Percentiles rank a stretch among this genome's conserved stretches.
phyloP scores from a whole-genome alignment of 108 stramenopile species.

The Aurantiochytrium sp. region DNA sequence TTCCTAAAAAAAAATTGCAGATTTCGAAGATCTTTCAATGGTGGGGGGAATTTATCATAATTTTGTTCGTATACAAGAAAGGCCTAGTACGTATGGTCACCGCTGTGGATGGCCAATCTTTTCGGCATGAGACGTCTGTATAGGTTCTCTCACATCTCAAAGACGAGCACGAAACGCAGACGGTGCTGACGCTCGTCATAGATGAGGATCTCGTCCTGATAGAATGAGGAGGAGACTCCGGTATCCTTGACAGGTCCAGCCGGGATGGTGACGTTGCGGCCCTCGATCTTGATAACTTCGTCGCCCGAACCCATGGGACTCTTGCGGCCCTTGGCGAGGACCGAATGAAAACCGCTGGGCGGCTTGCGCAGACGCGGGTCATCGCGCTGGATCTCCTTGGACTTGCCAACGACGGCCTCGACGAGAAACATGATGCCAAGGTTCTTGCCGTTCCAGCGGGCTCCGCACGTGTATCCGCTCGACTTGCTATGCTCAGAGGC shows the following conservation, averaged over 20 bases:
- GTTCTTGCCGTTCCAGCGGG: constrained; percentile 20
- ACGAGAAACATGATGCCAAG: constrained; percentile 47
- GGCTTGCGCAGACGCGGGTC: constrained; percentile 32
- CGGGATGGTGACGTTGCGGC: constrained; percentile 36
- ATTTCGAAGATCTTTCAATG: too few species aligned
- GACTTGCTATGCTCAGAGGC: constrained; percentile 46
- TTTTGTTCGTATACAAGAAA: too few species aligned
- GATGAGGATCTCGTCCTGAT: constrained; percentile 38
- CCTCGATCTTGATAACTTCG: constrained; percentile 30
- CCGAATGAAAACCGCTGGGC: constrained; percentile 46
- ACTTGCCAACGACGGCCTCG: constrained; percentile 48
- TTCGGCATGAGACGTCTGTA: too few species aligned
- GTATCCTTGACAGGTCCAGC: background rate
- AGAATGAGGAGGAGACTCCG: constrained; percentile 19
- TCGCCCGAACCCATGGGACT: constrained; percentile 27
- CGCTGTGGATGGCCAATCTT: too few species aligned
- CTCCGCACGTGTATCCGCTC: constrained; percentile 34
- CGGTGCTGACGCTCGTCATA: constrained; percentile 37
- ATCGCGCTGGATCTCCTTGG: constrained; percentile 31
- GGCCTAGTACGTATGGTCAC: too few species aligned
- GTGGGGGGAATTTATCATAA: too few species aligned
- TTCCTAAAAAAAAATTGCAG: too few species aligned
- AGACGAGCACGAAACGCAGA: constrained; percentile 35
- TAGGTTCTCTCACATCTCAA: constrained; percentile 11
- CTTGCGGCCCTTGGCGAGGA: constrained; percentile 38